Percentiles rank a stretch among this genome's conserved stretches.
Conservation (phyloP, 495 filamentous ascomycete genomes). For the Bryoglossum gracile region DNA sequence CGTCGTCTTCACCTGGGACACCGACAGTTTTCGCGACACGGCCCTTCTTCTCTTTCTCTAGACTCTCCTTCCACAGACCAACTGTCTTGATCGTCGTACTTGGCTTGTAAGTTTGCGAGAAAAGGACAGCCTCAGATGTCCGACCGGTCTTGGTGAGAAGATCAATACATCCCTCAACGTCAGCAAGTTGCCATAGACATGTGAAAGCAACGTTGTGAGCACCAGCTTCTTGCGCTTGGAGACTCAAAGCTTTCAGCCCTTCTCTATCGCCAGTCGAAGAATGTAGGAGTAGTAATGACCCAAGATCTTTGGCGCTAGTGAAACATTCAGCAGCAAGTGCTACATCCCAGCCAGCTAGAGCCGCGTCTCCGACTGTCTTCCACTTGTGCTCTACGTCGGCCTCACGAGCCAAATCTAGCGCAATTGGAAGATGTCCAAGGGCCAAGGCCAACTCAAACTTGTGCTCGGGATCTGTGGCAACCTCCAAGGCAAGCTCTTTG, state of each 20-base stretch:
- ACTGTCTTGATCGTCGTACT: constrained; percentile 63
- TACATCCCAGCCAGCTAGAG: constrained; percentile 79
- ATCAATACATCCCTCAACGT: constrained; percentile 74
- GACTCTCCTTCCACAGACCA: constrained; percentile 65
- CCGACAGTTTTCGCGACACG: constrained; percentile 78
- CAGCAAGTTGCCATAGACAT: constrained; percentile 78
- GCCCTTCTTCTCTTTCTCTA: constrained; percentile 75
- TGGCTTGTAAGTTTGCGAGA: constrained; percentile 91
- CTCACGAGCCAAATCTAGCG: constrained; percentile 73
- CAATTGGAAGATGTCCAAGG: constrained; percentile 75
- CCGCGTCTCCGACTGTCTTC: constrained; percentile 92
- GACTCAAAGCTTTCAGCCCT: constrained; percentile 63
- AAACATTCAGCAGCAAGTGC: constrained; percentile 89
- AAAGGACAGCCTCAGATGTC: constrained; percentile 77
- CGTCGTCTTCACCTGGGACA: constrained; percentile 78
- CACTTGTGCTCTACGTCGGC: constrained; percentile 92
- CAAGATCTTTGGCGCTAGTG: constrained; percentile 77
- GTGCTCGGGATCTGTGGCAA: constrained; percentile 94
- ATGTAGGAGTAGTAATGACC: constrained; percentile 80
- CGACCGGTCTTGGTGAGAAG: constrained; percentile 72
- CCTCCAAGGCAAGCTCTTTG: constrained; percentile 89
- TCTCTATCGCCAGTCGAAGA: constrained; percentile 69
- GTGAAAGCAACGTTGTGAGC: constrained; percentile 90
- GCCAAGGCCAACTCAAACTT: constrained; percentile 88
- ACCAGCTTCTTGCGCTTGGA: constrained; percentile 65